Percentiles rank a stretch among this genome's conserved stretches.
Evolutionary conservation across 768 basidiomycete genomes (phyloP).

Genomic region (Sutorius australiensis): DNA sequence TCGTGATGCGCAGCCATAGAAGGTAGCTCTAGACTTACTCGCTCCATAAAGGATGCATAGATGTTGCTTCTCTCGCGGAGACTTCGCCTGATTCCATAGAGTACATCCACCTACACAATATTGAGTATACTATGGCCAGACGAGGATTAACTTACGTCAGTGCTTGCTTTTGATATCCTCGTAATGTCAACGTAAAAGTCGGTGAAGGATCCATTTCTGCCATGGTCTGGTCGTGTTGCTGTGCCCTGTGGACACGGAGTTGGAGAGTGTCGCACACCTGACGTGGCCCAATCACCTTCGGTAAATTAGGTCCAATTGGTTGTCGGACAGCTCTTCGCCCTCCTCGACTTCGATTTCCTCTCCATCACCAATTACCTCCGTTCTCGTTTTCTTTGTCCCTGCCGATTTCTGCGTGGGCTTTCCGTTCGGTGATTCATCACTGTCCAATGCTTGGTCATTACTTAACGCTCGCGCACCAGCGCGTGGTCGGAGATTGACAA

Average conservation of each 20-base stretch:
- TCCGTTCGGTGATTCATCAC: conserved; percentile 37
- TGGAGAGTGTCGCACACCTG: neutral
- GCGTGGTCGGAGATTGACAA: conserved; percentile 65
- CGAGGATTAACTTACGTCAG: conserved; percentile 47
- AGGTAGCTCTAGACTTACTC: conserved; percentile 49
- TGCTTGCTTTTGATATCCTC: conserved; percentile 94
- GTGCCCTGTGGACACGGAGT: conserved; percentile 54
- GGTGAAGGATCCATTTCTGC: conserved; percentile 77
- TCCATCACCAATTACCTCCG: conserved; percentile 73
- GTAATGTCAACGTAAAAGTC: conserved; percentile 70
- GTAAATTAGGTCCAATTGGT: conserved; percentile 81
- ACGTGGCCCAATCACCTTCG: conserved; percentile 54
- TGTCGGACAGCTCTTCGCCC: conserved; percentile 74
- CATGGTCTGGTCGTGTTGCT: conserved; percentile 72
- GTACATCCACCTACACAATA: conserved; percentile 77
- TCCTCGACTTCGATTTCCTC: conserved; percentile 85
- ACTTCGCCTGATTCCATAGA: conserved; percentile 74
- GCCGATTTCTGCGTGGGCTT: conserved; percentile 36
- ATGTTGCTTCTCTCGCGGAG: conserved; percentile 62
- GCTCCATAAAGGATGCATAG: conserved; percentile 94
- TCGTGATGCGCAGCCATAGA: neutral
- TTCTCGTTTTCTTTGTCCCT: conserved; percentile 41
- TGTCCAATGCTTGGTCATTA: conserved; percentile 28
- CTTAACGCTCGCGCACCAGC: conserved; percentile 37
- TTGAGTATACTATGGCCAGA: neutral